Evolutionary conservation across 768 basidiomycete genomes (phyloP).

Genomic region (Termitomyces sp.): DNA sequence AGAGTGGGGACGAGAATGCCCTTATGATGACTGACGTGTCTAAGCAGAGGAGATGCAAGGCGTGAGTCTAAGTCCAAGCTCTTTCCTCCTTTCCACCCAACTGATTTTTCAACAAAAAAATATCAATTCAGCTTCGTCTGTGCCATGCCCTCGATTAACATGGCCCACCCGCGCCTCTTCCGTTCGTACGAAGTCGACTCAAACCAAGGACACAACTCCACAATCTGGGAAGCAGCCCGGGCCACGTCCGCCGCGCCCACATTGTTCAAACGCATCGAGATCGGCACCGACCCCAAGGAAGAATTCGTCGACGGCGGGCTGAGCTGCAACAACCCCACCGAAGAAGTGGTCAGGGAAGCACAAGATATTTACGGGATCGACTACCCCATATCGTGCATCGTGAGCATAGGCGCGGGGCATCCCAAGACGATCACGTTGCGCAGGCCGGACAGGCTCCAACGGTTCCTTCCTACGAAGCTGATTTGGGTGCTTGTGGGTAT

Average conservation of each 20-base stretch:
- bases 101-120: background rate
- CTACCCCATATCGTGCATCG: slow-evolving; percentile 3
- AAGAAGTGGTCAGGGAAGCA: slow-evolving; percentile 2
- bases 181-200: slow-evolving; percentile 10
- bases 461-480: background rate
- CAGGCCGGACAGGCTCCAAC: background rate
- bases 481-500: slow-evolving; percentile 2
- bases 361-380: background rate
- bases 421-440: background rate
- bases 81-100: background rate
- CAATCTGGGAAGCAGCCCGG: slow-evolving; percentile 30
- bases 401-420: slow-evolving; percentile 15
- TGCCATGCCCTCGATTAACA: slow-evolving; percentile 6
- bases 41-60: background rate
- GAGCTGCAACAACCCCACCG: slow-evolving; percentile 17
- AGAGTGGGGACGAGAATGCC: background rate
- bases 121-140: background rate
- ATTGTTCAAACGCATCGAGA: slow-evolving; percentile 24
- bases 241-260: slow-evolving; percentile 28
- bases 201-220: slow-evolving; percentile 11
- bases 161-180: slow-evolving; percentile 11
- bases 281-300: slow-evolving; percentile 10
- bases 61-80: background rate
- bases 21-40: background rate
- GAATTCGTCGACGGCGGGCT: slow-evolving; percentile 18